Evolutionary conservation across 1,284 basidiomycete species (phyloP).

Genomic region (Heterobasidion occidentale): DNA sequence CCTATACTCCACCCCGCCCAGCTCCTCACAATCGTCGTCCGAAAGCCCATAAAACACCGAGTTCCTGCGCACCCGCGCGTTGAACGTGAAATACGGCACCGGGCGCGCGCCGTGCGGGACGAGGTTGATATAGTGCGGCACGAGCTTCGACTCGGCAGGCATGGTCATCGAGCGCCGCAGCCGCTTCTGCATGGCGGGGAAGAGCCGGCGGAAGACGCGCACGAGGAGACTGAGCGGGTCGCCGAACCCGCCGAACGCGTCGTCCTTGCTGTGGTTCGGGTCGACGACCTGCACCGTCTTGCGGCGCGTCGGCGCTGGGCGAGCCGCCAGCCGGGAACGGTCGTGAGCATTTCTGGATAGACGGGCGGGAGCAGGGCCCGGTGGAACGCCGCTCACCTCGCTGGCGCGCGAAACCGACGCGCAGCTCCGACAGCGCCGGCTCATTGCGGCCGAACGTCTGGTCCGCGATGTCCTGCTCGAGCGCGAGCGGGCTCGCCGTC

Average conservation of each 20-base stretch:
- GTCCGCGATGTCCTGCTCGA: not conserved
- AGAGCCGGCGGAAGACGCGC: constrained; percentile 38
- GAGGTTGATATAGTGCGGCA: constrained; percentile 24
- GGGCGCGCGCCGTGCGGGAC: constrained; percentile 34
- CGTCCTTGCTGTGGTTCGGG: not conserved
- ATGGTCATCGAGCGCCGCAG: constrained; percentile 66
- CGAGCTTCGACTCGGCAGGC: constrained; percentile 62
- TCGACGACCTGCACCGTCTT: not conserved
- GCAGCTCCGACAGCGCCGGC: not conserved
- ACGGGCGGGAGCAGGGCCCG: not conserved
- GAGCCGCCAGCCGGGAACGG: no score
- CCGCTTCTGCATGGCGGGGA: constrained; percentile 47
- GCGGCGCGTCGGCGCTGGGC: not conserved
- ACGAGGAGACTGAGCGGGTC: constrained; percentile 61
- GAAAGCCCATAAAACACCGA: constrained; percentile 81
- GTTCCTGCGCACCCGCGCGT: constrained; percentile 81
- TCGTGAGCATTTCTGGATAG: no score
- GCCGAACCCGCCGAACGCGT: constrained; percentile 82
- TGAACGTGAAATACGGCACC: constrained; percentile 84
- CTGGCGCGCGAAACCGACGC: not conserved
- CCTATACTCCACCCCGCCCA: constrained; percentile 92
- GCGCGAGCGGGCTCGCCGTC: not conserved
- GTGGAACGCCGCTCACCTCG: not conserved
- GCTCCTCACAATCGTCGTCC: constrained; percentile 81
- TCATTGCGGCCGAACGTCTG: not conserved